Percentiles rank a stretch among this genome's conserved stretches.
phyloP scores from a whole-genome alignment of 108 stramenopile species.

The Aurantiochytrium sp. region DNA sequence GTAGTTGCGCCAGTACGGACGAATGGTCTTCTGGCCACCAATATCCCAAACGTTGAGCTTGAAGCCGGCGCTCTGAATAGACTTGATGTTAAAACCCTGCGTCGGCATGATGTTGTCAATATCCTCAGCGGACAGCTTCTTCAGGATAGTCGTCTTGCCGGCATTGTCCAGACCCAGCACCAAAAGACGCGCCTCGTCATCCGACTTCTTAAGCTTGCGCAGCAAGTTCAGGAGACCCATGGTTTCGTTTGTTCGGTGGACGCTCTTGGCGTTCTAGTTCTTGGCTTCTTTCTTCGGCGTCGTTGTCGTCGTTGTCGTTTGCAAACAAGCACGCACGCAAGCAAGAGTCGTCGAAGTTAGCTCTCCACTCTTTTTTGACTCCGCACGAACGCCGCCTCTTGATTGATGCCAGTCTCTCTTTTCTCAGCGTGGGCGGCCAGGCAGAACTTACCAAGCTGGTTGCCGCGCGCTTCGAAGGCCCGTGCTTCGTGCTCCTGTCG shows the following conservation, averaged over 20 bases:
- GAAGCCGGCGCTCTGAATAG: constrained; percentile 53
- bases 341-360: no score
- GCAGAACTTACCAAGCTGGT: no score
- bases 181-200: constrained; percentile 56
- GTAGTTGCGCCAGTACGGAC: constrained; percentile 61
- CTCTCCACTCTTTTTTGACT: no score
- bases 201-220: constrained; percentile 63
- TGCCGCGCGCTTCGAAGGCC: no score
- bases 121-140: constrained; percentile 55
- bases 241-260: not conserved
- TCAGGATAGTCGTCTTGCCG: constrained; percentile 67
- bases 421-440: no score
- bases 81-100: constrained; percentile 68
- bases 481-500: no score
- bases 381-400: no score
- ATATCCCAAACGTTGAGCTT: constrained; percentile 69
- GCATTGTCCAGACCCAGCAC: constrained; percentile 65
- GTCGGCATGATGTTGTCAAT: constrained; percentile 55
- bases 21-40: constrained; percentile 53
- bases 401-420: no score
- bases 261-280: no score
- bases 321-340: no score
- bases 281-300: no score
- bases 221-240: constrained; percentile 55
- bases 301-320: no score